Evolutionary conservation across 2,329 filamentous ascomycete species (phyloP).

Genomic region (Monilinia fructigena): DNA sequence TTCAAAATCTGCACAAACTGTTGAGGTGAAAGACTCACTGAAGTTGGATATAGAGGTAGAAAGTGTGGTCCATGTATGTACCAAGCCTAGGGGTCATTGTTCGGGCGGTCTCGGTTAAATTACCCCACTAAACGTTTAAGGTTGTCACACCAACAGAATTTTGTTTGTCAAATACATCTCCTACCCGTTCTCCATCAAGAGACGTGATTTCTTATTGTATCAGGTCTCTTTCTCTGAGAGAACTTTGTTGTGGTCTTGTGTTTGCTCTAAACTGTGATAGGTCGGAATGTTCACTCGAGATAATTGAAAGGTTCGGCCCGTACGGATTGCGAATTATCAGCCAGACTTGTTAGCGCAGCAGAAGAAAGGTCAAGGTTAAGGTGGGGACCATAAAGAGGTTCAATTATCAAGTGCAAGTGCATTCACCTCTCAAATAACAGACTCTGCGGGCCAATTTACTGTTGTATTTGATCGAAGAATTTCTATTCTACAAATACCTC

Average conservation of each 20-base stretch:
- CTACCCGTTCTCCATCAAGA: background rate
- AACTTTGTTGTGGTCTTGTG: background rate
- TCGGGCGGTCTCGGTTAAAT: constrained; percentile 1
- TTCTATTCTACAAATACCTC: background rate
- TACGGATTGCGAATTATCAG: background rate
- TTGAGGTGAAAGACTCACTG: background rate
- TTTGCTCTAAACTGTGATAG: background rate
- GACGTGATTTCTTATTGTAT: background rate
- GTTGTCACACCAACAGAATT: background rate
- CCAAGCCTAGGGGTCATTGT: background rate
- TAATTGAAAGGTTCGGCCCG: no score
- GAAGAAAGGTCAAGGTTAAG: background rate
- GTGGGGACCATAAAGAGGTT: background rate
- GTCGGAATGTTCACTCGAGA: background rate
- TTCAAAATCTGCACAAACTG: background rate
- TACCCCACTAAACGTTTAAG: background rate
- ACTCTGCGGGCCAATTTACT: fast-evolving
- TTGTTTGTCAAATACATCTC: background rate
- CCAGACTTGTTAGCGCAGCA: background rate
- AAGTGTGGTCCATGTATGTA: background rate
- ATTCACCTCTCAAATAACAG: background rate
- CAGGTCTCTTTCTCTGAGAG: no score
- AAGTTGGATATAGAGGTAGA: background rate
- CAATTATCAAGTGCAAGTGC: background rate
- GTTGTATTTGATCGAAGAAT: background rate